Evolutionary conservation across 2,329 filamentous ascomycete genomes (phyloP).

Genomic region (Rutstroemia sp.): DNA sequence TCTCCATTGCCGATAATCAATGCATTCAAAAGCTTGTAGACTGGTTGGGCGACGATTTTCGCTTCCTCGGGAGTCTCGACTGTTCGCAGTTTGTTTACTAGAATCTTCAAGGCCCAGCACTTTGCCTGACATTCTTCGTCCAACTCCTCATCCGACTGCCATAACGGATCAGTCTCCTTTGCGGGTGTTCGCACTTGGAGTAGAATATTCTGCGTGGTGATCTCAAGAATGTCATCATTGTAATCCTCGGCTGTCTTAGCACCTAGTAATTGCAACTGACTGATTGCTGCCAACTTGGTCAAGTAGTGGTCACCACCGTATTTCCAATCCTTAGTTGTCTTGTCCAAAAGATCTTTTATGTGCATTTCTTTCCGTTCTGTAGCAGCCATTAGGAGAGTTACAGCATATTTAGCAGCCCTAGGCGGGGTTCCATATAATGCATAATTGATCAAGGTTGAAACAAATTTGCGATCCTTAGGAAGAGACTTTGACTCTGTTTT

Average conservation of each 20-base stretch:
- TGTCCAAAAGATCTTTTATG: constrained; percentile 73
- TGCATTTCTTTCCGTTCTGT: constrained; percentile 75
- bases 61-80: constrained; percentile 41
- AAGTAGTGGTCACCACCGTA: constrained; percentile 71
- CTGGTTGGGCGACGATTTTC: constrained; percentile 54
- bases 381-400: constrained; percentile 73
- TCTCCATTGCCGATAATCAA: constrained; percentile 73
- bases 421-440: constrained; percentile 75
- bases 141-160: constrained; percentile 60
- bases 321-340: constrained; percentile 65
- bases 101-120: constrained; percentile 71
- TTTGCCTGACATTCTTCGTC: constrained; percentile 82
- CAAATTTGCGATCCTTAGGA: constrained; percentile 71
- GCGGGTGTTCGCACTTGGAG: constrained; percentile 60
- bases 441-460: constrained; percentile 74
- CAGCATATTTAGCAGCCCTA: constrained; percentile 84
- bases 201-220: constrained; percentile 69
- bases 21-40: constrained; percentile 73
- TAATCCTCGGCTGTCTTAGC: constrained; percentile 66
- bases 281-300: constrained; percentile 62
- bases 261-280: constrained; percentile 69
- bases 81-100: constrained; percentile 76
- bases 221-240: constrained; percentile 69
- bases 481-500: constrained; percentile 73
- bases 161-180: constrained; percentile 49